These are phyloP conservation scores for Candida sonorensis DNA, from an alignment of 805 yeast species.

Conservation along the genomic window DNA sequence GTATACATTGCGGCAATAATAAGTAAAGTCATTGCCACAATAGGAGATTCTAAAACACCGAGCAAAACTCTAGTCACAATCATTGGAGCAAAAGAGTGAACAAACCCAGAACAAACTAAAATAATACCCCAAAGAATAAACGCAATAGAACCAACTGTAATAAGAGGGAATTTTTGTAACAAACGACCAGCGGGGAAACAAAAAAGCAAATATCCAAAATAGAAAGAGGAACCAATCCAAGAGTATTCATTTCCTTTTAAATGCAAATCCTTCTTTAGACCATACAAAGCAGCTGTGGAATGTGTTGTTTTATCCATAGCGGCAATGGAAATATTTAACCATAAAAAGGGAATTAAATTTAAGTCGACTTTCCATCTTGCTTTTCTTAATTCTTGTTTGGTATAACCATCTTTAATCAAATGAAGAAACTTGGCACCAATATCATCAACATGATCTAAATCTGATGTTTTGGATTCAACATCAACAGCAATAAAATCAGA, in stretches of 20 bases:
- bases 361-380: conserved; percentile 41
- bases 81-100: conserved; percentile 36
- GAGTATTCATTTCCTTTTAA: conserved; percentile 29
- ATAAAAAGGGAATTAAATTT: conserved; percentile 43
- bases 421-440: conserved; percentile 16
- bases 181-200: conserved; percentile 31
- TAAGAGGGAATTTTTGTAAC: conserved; percentile 30
- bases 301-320: conserved; percentile 50
- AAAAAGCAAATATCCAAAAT: conserved; percentile 25
- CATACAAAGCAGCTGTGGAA: conserved; percentile 34
- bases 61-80: conserved; percentile 39
- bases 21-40: conserved; percentile 49
- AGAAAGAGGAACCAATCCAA: conserved; percentile 30
- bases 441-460: no score
- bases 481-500: no score
- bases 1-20: conserved; percentile 52
- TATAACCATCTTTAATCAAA: conserved; percentile 16
- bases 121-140: conserved; percentile 32
- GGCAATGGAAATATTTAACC: conserved; percentile 34
- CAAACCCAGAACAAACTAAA: conserved; percentile 38
- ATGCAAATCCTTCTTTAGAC: conserved; percentile 30
- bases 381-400: conserved; percentile 11
- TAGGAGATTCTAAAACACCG: conserved; percentile 46
- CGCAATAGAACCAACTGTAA: conserved; percentile 25
- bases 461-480: no score